A percentile compares a stretch with the other conserved stretches of the same genome.
These are phyloP conservation scores for Hypholoma fasciculare DNA, from an alignment of 768 basidiomycete species.

Conservation along the genomic window DNA sequence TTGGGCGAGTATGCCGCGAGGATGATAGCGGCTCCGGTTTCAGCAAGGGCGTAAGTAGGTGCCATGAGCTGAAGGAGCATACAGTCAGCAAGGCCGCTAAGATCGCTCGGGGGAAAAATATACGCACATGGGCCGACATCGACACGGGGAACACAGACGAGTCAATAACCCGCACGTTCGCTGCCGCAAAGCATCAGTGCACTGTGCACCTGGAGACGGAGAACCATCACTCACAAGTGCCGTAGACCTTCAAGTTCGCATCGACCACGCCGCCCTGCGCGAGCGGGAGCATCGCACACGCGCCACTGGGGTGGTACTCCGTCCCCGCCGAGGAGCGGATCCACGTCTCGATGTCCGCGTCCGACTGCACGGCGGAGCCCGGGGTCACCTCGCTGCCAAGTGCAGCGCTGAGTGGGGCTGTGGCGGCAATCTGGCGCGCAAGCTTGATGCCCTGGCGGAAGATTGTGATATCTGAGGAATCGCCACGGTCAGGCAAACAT, in stretches of 20 bases:
- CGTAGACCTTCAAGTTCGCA: conserved; percentile 32
- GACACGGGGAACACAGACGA: conserved; percentile 56
- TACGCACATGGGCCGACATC: conserved; percentile 28
- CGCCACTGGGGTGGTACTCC: conserved; percentile 56
- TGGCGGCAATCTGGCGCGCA: conserved; percentile 52
- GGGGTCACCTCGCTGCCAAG: conserved; percentile 29
- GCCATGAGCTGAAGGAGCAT: conserved; percentile 14
- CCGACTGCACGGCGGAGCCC: conserved; percentile 42
- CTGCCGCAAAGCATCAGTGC: conserved; percentile 1
- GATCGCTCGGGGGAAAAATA: not conserved
- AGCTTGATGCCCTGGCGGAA: conserved; percentile 64
- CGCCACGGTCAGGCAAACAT: not conserved
- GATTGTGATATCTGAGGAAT: conserved; percentile 37
- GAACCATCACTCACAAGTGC: conserved; percentile 14
- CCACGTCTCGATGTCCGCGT: conserved; percentile 58
- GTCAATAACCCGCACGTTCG: conserved; percentile 60
- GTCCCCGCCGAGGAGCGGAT: conserved; percentile 42
- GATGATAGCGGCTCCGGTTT: conserved; percentile 24
- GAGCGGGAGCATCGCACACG: conserved; percentile 29
- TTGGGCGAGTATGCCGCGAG: not conserved
- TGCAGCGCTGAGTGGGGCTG: conserved; percentile 47
- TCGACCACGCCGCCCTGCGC: conserved; percentile 33
- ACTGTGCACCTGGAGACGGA: not conserved
- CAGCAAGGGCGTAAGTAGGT: conserved; percentile 26
- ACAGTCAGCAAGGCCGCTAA: not conserved